A percentile compares a stretch with the other conserved stretches of the same genome.
Conservation (phyloP, 257 asterid genomes). For the Solanum appendiculatum region DNA sequence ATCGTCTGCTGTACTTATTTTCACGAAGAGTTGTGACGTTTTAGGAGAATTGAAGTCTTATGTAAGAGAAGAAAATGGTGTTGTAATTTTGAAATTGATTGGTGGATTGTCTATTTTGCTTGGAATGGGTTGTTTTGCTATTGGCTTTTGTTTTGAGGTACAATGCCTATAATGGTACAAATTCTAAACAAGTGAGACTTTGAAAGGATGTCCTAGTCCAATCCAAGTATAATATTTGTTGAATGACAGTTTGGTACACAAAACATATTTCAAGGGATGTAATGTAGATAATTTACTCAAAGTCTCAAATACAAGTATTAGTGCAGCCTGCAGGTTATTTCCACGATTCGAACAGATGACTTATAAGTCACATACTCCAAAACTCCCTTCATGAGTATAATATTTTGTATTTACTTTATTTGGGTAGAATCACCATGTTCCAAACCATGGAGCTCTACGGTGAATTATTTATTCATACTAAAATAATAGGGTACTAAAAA, state of each 20-base stretch:
- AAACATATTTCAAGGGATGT: rapidly evolving
- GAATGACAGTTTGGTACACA: background rate
- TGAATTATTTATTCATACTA: background rate
- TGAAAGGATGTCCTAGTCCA: slow-evolving; percentile 15
- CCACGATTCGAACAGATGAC: background rate
- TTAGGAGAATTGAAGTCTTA: slow-evolving; percentile 14
- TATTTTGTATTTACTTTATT: background rate
- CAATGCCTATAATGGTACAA: slow-evolving; percentile 12
- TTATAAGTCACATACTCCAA: no score
- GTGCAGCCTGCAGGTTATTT: background rate
- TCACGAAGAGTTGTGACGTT: slow-evolving; percentile 13
- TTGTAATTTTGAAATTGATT: slow-evolving; percentile 20
- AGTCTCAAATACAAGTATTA: background rate
- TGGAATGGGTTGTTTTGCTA: slow-evolving; percentile 27
- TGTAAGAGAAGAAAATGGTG: slow-evolving; percentile 19
- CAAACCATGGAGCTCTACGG: background rate
- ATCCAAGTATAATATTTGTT: slow-evolving; percentile 9
- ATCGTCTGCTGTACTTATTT: slow-evolving; percentile 27
- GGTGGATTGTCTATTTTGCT: slow-evolving; percentile 31
- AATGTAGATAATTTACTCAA: background rate
- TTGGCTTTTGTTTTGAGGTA: slow-evolving; percentile 29
- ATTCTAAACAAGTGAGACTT: background rate
- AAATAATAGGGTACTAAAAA: background rate
- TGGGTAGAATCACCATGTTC: background rate
- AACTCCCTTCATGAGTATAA: background rate